A percentile compares a stretch with the other conserved stretches of the same genome.
These are phyloP conservation scores for Hypocreales sp. DNA, from an alignment of 2,329 filamentous ascomycete species.

Conservation along the genomic window DNA sequence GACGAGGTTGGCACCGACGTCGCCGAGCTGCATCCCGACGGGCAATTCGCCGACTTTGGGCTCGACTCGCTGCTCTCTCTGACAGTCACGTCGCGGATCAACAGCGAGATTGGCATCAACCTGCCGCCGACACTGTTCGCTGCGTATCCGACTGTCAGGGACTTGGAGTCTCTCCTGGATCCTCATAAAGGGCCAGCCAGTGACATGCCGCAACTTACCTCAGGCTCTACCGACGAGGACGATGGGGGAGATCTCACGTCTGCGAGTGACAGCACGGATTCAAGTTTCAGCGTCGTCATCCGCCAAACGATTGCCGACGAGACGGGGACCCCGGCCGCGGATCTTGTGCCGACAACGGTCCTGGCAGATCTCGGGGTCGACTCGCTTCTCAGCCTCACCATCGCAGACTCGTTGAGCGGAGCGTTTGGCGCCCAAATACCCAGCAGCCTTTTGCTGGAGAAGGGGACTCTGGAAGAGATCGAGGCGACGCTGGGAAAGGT, in stretches of 20 bases:
- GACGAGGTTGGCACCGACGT: conserved; percentile 4
- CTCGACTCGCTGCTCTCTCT: conserved; percentile 46
- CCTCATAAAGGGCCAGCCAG: not conserved
- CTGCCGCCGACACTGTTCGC: conserved; percentile 11
- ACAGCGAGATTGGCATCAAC: conserved; percentile 42
- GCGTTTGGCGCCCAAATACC: not conserved
- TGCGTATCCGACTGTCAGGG: conserved; percentile 1
- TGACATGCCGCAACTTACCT: not conserved
- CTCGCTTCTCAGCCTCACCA: conserved; percentile 3
- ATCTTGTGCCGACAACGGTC: not conserved
- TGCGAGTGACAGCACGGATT: no score
- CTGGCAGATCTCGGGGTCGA: conserved; percentile 4
- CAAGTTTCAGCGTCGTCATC: not conserved
- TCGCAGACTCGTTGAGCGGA: conserved; percentile 1
- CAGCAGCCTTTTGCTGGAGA: not conserved
- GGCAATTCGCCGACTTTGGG: conserved; percentile 36
- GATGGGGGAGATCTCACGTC: no score
- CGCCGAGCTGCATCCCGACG: not conserved
- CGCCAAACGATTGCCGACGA: conserved; percentile 4
- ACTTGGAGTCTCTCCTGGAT: conserved; percentile 1
- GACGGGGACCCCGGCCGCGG: conserved; percentile 1
- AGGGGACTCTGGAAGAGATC: not conserved
- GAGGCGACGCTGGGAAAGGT: not conserved
- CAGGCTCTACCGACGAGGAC: not conserved
- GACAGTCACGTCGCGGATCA: conserved; percentile 38